Evolutionary conservation across 2,329 filamentous ascomycete species (phyloP).

Genomic region (Fusarium sp.): DNA sequence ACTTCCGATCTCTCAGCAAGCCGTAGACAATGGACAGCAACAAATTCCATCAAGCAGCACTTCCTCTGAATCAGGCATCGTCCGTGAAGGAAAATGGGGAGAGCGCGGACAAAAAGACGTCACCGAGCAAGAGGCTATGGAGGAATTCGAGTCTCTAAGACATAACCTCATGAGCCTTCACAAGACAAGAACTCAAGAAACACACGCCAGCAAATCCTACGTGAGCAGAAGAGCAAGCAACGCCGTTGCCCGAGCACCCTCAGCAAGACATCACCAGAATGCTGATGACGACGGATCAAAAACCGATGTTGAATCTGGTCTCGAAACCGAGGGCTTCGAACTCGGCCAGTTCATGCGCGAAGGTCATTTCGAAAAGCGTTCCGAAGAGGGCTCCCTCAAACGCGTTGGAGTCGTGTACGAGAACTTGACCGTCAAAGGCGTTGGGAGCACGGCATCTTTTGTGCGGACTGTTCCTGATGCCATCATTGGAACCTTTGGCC

Average conservation of each 20-base stretch:
- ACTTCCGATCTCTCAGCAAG: conserved; percentile 33
- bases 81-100: conserved; percentile 46
- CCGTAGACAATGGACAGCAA: conserved; percentile 24
- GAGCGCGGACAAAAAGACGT: conserved; percentile 50
- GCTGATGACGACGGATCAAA: conserved; percentile 52
- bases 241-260: conserved; percentile 18
- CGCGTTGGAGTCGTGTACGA: conserved; percentile 82
- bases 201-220: conserved; percentile 41
- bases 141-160: conserved; percentile 50
- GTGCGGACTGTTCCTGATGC: conserved; percentile 79
- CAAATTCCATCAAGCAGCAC: conserved; percentile 19
- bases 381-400: conserved; percentile 69
- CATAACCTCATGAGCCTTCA: conserved; percentile 49
- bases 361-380: conserved; percentile 34
- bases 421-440: conserved; percentile 77
- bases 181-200: conserved; percentile 48
- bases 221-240: conserved; percentile 13
- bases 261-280: conserved; percentile 35
- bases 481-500: conserved; percentile 80
- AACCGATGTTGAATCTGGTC: conserved; percentile 35
- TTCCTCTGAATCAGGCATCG: conserved; percentile 33
- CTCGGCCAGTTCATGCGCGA: conserved; percentile 35
- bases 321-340: conserved; percentile 23
- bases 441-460: conserved; percentile 71
- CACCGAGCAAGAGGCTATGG: conserved; percentile 47